These are phyloP conservation scores for Triticum urartu DNA, from an alignment of 176 grass and related monocot genomes.

Conservation along the genomic window DNA sequence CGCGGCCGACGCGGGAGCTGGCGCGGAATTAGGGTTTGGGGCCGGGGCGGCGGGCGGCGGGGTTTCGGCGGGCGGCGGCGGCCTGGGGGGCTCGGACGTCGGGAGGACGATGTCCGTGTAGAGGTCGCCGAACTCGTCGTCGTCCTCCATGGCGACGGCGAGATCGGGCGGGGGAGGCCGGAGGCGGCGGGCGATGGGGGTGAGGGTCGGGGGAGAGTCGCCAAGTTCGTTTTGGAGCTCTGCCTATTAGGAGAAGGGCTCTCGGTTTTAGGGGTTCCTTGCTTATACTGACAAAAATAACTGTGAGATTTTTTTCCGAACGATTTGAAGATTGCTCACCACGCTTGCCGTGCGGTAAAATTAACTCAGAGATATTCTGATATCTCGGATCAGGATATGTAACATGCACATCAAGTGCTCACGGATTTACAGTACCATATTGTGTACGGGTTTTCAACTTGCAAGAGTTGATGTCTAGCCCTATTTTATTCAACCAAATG, in stretches of 20 bases:
- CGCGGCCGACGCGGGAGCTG: not conserved
- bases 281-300: no score
- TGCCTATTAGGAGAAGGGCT: slow-evolving; percentile 7
- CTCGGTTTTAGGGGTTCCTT: not conserved
- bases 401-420: no score
- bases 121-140: slow-evolving; percentile 98
- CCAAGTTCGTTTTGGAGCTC: not conserved
- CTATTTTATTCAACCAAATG: no score
- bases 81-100: not conserved
- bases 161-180: slow-evolving; percentile 17
- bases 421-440: not conserved
- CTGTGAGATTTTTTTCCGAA: no score
- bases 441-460: not conserved
- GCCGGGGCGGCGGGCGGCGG: not conserved
- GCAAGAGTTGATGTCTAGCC: no score
- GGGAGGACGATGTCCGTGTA: slow-evolving; percentile 73
- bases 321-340: no score
- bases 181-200: slow-evolving; percentile 32
- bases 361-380: not conserved
- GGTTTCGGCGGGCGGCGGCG: slow-evolving; percentile 4
- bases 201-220: not conserved
- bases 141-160: slow-evolving; percentile 69
- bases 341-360: no score
- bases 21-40: slow-evolving; percentile 36
- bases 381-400: not conserved